Base-by-base conservation (phyloP, 208 protist genomes). In the Entamoeba dispar region DNA sequence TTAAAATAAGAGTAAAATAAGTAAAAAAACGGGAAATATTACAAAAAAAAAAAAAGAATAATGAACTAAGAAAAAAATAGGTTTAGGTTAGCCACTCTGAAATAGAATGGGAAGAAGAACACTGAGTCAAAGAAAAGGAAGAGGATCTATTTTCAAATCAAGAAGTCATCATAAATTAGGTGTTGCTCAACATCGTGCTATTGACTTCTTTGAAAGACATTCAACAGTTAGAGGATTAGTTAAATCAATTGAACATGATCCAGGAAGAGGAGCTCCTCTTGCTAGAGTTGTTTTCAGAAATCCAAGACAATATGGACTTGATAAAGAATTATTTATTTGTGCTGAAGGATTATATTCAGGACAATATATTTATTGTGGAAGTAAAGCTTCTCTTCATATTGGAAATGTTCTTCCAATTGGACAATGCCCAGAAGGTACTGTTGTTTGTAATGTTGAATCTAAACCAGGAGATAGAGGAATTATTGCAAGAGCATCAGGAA, bases 261-360 rank as follows among this genome's bases (percentile, higher is more conserved):
- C 98, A 91, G 98, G 98, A 91, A 97, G 98, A 96, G 98, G 98
- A 95, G 98, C 98, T 92, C 98, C 98, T 77, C 96, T 99, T 57
- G 98, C 98, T 90, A 94, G 95, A 92, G 98, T 99, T 94, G 94
- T 97, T 93, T 99, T 99, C 97, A 97, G 97, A 94, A 51, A 55
- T 50, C 8, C 49, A 5, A 49, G 19, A 3, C 91, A 52, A 12
- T 86, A 49, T 50, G 38, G 69, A 95, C 98, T 95, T 96, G 97
- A 91, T 98, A 98, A 95, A 94, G 96, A 98, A 96, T 93, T 97
- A 49, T 98, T 99, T 95, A 96, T 99, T 92, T 98, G 98, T 90
- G 95, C 98, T 92, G 98, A 99, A 97, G 98, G 98, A 93, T 97
- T 99, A 94, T 98, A 99, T 96, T 98, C 98, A 73, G 98, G 98